A percentile compares a stretch with the other conserved stretches of the same genome.
phyloP scores from a whole-genome alignment of 2,329 filamentous ascomycete species.

The Diaporthe ilicicola region DNA sequence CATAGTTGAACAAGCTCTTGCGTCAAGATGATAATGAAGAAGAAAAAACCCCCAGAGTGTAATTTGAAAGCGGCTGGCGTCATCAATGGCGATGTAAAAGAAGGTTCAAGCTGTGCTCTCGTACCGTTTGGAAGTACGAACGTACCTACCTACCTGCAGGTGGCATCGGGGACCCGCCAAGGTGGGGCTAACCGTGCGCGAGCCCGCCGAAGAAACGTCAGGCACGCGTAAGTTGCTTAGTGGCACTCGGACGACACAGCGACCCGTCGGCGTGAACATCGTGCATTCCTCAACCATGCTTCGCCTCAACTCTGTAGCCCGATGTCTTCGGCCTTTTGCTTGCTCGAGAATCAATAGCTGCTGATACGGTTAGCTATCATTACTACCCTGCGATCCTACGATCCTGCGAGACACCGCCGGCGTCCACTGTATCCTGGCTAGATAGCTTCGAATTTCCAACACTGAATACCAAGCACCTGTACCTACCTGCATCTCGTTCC shows the following conservation, averaged over 20 bases:
- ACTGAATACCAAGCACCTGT: not conserved
- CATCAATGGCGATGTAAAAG: not conserved
- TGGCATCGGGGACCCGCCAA: slow-evolving; percentile 1
- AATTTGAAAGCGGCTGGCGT: not conserved
- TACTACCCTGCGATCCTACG: no score
- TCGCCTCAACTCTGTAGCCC: not conserved
- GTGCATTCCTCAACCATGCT: slow-evolving; percentile 1
- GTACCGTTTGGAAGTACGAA: no score
- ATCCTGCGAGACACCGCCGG: not conserved
- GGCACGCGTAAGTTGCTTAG: not conserved
- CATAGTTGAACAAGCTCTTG: not conserved
- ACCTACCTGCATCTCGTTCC: not conserved
- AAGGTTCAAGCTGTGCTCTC: not conserved
- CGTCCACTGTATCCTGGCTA: not conserved
- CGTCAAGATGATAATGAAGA: not conserved
- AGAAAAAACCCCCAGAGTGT: no score
- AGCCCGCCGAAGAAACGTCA: not conserved
- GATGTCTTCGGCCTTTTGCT: not conserved
- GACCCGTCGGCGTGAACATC: not conserved
- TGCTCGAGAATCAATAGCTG: not conserved
- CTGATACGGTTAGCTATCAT: not conserved
- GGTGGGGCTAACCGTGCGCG: not conserved
- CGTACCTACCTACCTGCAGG: no score
- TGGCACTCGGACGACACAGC: not conserved
- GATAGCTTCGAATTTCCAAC: not conserved